Base-by-base conservation (phyloP, 2,329 filamentous ascomycete genomes). In the Ceratocystis papillata region DNA sequence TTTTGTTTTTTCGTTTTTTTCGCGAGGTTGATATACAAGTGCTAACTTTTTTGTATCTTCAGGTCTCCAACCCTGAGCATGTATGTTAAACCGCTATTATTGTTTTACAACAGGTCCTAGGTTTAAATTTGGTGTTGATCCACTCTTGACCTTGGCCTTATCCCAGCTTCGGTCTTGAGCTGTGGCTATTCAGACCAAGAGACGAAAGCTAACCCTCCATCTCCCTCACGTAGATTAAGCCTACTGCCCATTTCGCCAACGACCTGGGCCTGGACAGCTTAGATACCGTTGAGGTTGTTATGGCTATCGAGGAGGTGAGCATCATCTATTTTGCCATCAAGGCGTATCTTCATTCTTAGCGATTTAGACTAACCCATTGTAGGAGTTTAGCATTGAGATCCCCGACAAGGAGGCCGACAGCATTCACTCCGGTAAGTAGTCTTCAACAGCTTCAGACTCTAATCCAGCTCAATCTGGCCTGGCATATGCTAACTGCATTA, bases 241-340 rank as follows among this genome's bases (percentile, higher is more conserved):
- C 84, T 70, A 82, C 80, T 65, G 87, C 93, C 68, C 92, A 97
- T 84, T 99, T 99, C 80, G 84, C 90, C 75, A 97, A 96, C 77
- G 93, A 99, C 79, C 88, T 99, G 70, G 94, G 92, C 71, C 82
- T 99, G 73, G 94, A 99, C 81, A 95, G 89, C 79, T 84, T 99
- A 77, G 94, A 99, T 78, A 96, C 94, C 70, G 94, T 99, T 70
- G 94, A 99, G 83, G 94, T 99, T 71, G 94, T 99, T 73, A 99
- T 99, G 94, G 94, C 94, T 71, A 97, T 99, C 79, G 94, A 99
- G 84, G 94, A 99, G 87, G 88, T 91, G 57, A 28, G 30, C 22
- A 8, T 20, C 45, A 17, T 48, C 17, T n/a, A 48, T 48, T 48
- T 48, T 17, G 1, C 37, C 37, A 41, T 41, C 37, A 41, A 12